phyloP scores from a whole-genome alignment of 129 eudicot species.

The Silybum marianum region DNA sequence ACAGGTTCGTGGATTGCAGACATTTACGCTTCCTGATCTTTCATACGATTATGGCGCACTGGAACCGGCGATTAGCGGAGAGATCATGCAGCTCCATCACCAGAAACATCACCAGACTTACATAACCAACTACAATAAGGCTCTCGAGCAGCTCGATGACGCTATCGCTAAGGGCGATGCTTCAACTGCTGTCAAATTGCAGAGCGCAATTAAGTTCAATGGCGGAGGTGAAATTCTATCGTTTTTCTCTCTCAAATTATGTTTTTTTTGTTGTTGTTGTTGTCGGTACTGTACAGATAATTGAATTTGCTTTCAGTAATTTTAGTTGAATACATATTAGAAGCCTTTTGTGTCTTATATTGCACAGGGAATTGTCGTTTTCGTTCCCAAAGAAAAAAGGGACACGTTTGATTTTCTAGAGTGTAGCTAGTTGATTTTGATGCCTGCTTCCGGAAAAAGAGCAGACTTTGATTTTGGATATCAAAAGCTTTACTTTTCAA shows the following conservation, averaged over 20 bases:
- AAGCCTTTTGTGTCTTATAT: background rate
- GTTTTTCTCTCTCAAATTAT: constrained; percentile 51
- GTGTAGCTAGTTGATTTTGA: constrained; percentile 4
- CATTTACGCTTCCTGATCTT: constrained; percentile 79
- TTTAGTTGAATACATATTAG: background rate
- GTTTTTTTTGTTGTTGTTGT: constrained; percentile 24
- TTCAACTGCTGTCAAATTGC: constrained; percentile 70
- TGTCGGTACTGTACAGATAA: constrained; percentile 1
- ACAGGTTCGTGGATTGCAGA: constrained; percentile 64
- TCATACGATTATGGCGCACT: constrained; percentile 88
- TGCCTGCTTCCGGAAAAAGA: background rate
- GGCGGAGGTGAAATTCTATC: constrained; percentile 97
- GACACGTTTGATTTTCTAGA: constrained; percentile 35
- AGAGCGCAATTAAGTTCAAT: constrained; percentile 87
- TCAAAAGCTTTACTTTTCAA: background rate
- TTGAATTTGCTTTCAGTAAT: background rate
- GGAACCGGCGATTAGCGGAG: constrained; percentile 93
- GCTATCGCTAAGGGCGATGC: constrained; percentile 76
- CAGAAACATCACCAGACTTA: constrained; percentile 96
- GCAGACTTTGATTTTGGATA: background rate
- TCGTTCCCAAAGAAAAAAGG: constrained; percentile 10
- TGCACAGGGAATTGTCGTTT: background rate
- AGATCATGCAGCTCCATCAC: constrained; percentile 96
- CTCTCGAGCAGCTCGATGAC: constrained; percentile 86
- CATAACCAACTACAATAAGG: constrained; percentile 89